Evolutionary conservation across 192 early-diverging fungal species (phyloP).

Genomic region (Coemansia furcata): DNA sequence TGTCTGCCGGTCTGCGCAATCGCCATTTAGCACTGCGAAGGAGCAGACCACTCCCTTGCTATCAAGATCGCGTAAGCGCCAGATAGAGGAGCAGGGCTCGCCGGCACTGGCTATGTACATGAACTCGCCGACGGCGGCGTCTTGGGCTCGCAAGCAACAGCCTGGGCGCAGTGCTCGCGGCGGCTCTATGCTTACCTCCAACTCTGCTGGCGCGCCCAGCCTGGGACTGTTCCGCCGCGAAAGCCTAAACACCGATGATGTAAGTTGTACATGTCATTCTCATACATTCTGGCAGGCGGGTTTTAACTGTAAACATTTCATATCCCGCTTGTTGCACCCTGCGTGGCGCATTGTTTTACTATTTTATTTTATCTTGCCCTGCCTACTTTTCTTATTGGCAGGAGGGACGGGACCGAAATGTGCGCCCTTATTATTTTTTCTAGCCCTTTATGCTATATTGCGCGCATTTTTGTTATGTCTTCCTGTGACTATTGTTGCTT

Average conservation of each 20-base stretch:
- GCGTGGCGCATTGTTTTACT: conserved; percentile 6
- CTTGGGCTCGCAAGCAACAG: conserved; percentile 23
- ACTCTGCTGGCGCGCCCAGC: conserved; percentile 5
- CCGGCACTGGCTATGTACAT: conserved; percentile 9
- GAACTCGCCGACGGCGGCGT: conserved; percentile 19
- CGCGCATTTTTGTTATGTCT: not conserved
- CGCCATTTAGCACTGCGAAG: conserved; percentile 2
- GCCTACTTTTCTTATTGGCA: not conserved
- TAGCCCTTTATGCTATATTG: not conserved
- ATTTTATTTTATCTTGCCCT: not conserved
- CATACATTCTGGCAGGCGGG: not conserved
- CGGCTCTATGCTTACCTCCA: conserved; percentile 15
- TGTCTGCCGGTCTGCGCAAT: conserved; percentile 5
- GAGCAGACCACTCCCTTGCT: conserved; percentile 26
- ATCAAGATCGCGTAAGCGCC: conserved; percentile 28
- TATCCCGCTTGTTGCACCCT: conserved; percentile 2
- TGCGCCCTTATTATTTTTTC: not conserved
- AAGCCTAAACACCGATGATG: conserved; percentile 27
- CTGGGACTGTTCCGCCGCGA: conserved; percentile 26
- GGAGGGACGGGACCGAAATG: not conserved
- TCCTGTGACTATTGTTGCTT: not conserved
- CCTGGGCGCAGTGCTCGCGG: not conserved
- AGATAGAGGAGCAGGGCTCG: conserved; percentile 26
- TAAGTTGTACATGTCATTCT: conserved; percentile 16
- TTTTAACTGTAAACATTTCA: conserved; percentile 12